Conservation (phyloP, 441 rosid genomes). For the Arabidopsis hybrid region DNA sequence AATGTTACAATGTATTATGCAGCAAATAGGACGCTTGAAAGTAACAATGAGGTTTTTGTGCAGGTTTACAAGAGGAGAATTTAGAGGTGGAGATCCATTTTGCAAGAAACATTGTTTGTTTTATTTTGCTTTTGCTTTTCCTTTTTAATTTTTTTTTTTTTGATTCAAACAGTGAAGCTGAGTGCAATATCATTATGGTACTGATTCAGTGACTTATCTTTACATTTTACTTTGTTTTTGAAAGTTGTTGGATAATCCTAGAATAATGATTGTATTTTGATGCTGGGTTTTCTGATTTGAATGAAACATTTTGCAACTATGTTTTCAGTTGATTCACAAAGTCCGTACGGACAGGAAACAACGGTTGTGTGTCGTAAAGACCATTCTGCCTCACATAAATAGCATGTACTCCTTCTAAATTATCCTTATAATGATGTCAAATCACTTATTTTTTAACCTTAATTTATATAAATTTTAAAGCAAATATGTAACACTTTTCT, state of each 20-base stretch:
- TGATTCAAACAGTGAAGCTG: not conserved
- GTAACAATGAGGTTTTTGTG: not conserved
- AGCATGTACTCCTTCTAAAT: too few relatives aligned
- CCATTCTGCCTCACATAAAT: too few relatives aligned
- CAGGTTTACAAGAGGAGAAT: not conserved
- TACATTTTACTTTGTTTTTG: not conserved
- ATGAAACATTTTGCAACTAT: not conserved
- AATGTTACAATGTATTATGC: conserved; percentile 6
- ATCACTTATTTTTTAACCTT: too few relatives aligned
- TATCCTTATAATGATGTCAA: too few relatives aligned
- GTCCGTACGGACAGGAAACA: too few relatives aligned
- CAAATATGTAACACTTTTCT: too few relatives aligned
- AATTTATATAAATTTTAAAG: too few relatives aligned
- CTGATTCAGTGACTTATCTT: not conserved
- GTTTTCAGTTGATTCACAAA: too few relatives aligned
- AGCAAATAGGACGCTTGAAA: not conserved
- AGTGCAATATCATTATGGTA: not conserved
- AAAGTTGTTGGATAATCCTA: not conserved
- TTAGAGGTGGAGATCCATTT: not conserved
- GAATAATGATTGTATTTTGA: not conserved
- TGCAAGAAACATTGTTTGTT: not conserved
- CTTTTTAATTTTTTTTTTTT: not conserved
- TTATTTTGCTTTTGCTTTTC: not conserved
- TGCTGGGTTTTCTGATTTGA: not conserved
- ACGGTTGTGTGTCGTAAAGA: too few relatives aligned